phyloP scores from a whole-genome alignment of 163 green algal species.

The Chlamydomonas reinhardtii region DNA sequence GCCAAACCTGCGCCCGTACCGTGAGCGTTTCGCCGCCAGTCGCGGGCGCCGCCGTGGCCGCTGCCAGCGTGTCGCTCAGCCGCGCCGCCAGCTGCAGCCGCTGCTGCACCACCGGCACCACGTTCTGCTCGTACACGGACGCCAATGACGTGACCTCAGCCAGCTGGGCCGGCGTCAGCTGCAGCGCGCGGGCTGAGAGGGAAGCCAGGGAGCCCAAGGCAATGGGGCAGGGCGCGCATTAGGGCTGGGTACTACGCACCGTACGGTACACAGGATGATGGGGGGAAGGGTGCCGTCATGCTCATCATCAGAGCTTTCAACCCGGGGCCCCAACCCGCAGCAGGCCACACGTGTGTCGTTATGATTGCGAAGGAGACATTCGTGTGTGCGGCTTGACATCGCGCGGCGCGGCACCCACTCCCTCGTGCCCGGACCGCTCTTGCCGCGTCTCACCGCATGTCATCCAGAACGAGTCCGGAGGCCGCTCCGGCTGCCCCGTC shows the following conservation, averaged over 20 bases:
- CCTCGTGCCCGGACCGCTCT: too few relatives aligned
- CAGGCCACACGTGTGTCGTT: too few relatives aligned
- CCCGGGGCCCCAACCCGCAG: too few relatives aligned
- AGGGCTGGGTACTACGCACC: background rate
- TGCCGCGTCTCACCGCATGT: background rate
- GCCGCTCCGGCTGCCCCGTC: slow-evolving; percentile 14
- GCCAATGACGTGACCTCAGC: slow-evolving; percentile 1
- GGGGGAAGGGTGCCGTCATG: too few relatives aligned
- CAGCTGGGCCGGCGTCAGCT: slow-evolving; percentile 27
- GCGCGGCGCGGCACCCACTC: too few relatives aligned
- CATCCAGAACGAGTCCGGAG: slow-evolving; percentile 10
- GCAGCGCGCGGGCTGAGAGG: slow-evolving; percentile 18
- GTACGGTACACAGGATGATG: too few relatives aligned
- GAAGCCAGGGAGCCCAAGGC: background rate
- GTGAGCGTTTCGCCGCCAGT: background rate
- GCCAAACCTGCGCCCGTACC: background rate
- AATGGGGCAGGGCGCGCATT: background rate
- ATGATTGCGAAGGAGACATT: too few relatives aligned
- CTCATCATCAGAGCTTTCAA: too few relatives aligned
- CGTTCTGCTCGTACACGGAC: slow-evolving; percentile 9
- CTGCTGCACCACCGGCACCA: slow-evolving; percentile 22
- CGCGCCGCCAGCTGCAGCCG: slow-evolving; percentile 29
- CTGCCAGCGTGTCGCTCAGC: slow-evolving; percentile 3
- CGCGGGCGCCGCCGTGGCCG: background rate
- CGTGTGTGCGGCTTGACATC: too few relatives aligned